A percentile compares a stretch with the other conserved stretches of the same genome.
These are phyloP conservation scores for Globisporangium iwayamae DNA, from an alignment of 352 stramenopile genomes.

Conservation along the genomic window DNA sequence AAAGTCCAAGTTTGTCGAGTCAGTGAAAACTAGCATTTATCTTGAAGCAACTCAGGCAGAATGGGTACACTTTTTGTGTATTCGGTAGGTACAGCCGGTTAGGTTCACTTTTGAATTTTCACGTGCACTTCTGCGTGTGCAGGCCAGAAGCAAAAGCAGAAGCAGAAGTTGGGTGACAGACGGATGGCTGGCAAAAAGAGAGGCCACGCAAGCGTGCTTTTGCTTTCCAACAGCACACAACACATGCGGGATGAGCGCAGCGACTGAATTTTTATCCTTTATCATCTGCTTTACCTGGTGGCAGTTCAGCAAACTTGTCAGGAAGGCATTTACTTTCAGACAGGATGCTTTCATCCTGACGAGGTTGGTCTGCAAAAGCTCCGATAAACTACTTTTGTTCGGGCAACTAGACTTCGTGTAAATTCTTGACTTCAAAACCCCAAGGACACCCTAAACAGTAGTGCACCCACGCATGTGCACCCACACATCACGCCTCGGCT, in stretches of 20 bases:
- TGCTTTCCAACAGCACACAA: too few species aligned
- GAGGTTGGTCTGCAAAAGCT: too few species aligned
- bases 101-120: not conserved
- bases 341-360: too few species aligned
- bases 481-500: too few species aligned
- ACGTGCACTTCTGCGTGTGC: not conserved
- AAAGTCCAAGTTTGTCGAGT: not conserved
- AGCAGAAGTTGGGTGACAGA: not conserved
- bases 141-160: not conserved
- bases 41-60: not conserved
- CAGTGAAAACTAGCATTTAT: not conserved
- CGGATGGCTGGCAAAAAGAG: not conserved
- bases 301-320: not conserved
- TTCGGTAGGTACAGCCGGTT: not conserved
- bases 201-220: not conserved
- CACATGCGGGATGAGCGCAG: not conserved
- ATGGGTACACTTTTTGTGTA: constrained; percentile 9
- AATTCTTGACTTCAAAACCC: too few species aligned
- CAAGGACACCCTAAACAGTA: too few species aligned
- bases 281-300: not conserved
- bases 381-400: too few species aligned
- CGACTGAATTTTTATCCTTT: not conserved
- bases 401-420: too few species aligned
- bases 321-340: too few species aligned
- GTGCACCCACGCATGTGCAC: too few species aligned